Base-by-base conservation (phyloP, 2,329 filamentous ascomycete genomes). In the Colletotrichum lini region DNA sequence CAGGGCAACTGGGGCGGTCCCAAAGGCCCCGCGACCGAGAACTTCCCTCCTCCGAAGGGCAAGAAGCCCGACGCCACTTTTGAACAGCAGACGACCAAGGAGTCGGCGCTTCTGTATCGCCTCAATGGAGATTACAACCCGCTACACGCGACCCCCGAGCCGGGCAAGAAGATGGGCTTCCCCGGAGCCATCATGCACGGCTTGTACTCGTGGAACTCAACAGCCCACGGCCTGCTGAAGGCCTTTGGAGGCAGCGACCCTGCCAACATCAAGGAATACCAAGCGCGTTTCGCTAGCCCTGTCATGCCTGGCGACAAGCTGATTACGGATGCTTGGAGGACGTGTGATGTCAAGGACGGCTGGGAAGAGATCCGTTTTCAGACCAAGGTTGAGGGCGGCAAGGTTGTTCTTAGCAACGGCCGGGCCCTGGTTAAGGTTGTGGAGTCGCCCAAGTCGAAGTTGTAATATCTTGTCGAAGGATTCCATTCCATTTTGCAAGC, bases 51-150 rank as follows among this genome's bases (percentile, higher is more conserved):
- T 7, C 94, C 94, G 9, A 84, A 92, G 79, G 91, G 87, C 73
- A 90, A 90, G 82, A 84, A 85, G 61, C 93, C 95, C 18, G 94
- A 97, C 82, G 89, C 86, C 53, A 88, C 90, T 7, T 89, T 93
- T 75, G 88, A 89, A 77, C 88, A 92, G 77, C 91, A 94, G 82
- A 94, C 93, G 5, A 93, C 85, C 35, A 79, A 84, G 64, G 90
- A 95, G 84, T 93, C 93, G 5, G 90, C 94, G 10, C 88, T 93
- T 73, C 85, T 96, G 66, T 96, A 96, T 82, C 89, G 94, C 73
- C 88, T 98, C 61, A 98, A 97, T 77, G 95, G 95, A 75, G 95
- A 98, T 84, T 98, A 98, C 84, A 98, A 98, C 85, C 95, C 95
- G 38, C 90, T 98, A 45, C 95, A 98, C 80, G 94, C 94, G 8